phyloP scores from a whole-genome alignment of 2,329 filamentous ascomycete genomes.

The Raffaelea albimanens region DNA sequence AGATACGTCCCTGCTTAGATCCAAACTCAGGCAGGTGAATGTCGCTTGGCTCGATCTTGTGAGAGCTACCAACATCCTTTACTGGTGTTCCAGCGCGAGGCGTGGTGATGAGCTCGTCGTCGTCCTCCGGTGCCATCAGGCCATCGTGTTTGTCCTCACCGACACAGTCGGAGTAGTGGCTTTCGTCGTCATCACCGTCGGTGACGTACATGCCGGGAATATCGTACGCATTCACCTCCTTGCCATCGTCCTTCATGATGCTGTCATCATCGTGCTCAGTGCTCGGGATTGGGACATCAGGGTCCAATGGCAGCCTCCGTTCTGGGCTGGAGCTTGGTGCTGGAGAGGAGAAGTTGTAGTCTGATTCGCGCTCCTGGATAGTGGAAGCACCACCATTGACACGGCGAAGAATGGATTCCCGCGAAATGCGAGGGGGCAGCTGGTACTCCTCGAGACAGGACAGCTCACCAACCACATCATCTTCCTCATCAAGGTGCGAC shows the following conservation, averaged over 20 bases:
- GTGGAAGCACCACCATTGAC: conserved; percentile 54
- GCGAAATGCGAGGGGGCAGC: conserved; percentile 70
- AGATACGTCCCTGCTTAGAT: conserved; percentile 13
- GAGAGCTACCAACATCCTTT: conserved; percentile 14
- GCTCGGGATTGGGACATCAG: conserved; percentile 82
- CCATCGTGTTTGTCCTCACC: conserved; percentile 26
- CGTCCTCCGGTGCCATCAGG: conserved; percentile 23
- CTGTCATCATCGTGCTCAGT: conserved; percentile 44
- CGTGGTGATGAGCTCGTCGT: conserved; percentile 33
- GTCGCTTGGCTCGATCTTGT: conserved; percentile 9
- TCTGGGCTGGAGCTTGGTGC: conserved; percentile 49
- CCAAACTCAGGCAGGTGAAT: conserved; percentile 7
- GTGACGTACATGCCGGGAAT: conserved; percentile 58
- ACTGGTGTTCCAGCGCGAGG: conserved; percentile 36
- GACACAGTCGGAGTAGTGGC: conserved; percentile 13
- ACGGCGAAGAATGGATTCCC: conserved; percentile 85
- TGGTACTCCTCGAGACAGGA: conserved; percentile 53
- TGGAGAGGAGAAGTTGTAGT: conserved; percentile 56
- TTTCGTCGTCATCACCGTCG: conserved; percentile 20
- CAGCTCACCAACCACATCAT: conserved; percentile 52
- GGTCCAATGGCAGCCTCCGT: conserved; percentile 59
- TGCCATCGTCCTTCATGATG: conserved; percentile 27
- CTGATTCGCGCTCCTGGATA: conserved; percentile 46
- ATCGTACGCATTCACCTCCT: conserved; percentile 34
- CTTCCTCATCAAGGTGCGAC: conserved; percentile 41